These are phyloP conservation scores for Phaffomyces thermotolerans DNA, from an alignment of 805 yeast genomes.

Conservation along the genomic window DNA sequence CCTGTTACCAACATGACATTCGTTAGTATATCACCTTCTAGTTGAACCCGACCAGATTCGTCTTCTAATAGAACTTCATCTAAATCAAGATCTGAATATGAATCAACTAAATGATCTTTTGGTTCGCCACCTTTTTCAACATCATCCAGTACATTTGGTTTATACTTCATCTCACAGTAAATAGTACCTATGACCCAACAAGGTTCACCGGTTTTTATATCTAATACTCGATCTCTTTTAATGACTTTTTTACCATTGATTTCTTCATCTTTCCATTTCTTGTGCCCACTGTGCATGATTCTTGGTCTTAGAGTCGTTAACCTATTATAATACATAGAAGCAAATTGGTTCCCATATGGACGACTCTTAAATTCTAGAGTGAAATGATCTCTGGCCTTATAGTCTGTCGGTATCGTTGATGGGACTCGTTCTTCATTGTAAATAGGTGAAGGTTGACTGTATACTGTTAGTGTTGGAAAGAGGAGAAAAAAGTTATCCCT, in stretches of 20 bases:
- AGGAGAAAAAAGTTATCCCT: neutral
- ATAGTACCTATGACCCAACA: conserved; percentile 87
- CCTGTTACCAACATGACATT: conserved; percentile 75
- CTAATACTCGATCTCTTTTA: conserved; percentile 47
- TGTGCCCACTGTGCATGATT: conserved; percentile 36
- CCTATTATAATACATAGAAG: conserved; percentile 47
- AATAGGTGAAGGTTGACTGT: conserved; percentile 3
- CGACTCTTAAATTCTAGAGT: conserved; percentile 27
- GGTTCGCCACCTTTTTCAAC: conserved; percentile 44
- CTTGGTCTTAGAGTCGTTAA: conserved; percentile 40
- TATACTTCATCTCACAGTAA: conserved; percentile 74
- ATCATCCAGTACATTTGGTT: conserved; percentile 80
- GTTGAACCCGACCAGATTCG: conserved; percentile 78
- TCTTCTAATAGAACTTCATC: conserved; percentile 78
- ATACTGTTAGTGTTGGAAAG: neutral
- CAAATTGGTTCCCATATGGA: conserved; percentile 50
- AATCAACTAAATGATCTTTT: conserved; percentile 26
- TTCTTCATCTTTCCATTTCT: conserved; percentile 51
- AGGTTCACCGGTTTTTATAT: conserved; percentile 51
- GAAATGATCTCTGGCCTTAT: conserved; percentile 9
- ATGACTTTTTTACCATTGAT: conserved; percentile 31
- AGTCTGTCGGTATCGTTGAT: conserved; percentile 6
- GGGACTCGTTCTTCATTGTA: neutral
- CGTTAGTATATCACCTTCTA: conserved; percentile 55
- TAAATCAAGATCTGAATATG: conserved; percentile 48